phyloP scores from a whole-genome alignment of 768 basidiomycete genomes.

The Lactarius pseudohatsudake region DNA sequence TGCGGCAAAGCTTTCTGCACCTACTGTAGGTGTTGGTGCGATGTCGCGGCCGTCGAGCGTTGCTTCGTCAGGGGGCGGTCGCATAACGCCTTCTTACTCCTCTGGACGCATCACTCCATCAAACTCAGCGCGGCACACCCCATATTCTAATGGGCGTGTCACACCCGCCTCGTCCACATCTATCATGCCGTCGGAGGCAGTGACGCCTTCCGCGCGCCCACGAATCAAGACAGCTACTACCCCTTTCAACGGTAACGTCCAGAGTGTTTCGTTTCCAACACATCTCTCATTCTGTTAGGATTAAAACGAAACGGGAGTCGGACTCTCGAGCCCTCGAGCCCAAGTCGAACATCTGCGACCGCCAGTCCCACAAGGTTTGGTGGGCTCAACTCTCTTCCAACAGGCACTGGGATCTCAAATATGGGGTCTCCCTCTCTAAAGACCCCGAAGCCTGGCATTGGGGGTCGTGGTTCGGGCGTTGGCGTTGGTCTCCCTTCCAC shows the following conservation, averaged over 20 bases:
- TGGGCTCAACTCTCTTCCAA: conserved; percentile 20
- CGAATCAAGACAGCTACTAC: conserved; percentile 46
- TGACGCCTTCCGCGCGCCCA: conserved; percentile 48
- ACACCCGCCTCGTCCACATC: conserved; percentile 37
- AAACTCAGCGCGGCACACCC: conserved; percentile 49
- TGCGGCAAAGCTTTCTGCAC: conserved; percentile 72
- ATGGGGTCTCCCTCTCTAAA: conserved; percentile 54
- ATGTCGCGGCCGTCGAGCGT: conserved; percentile 71
- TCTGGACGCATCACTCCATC: conserved; percentile 30
- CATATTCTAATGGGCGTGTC: conserved; percentile 48
- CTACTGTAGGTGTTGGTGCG: conserved; percentile 60
- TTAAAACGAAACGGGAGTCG: conserved; percentile 27
- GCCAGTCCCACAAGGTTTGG: conserved; percentile 32
- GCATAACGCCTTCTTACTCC: conserved; percentile 46
- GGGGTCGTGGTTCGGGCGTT: conserved; percentile 38
- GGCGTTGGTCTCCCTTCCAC: conserved; percentile 43
- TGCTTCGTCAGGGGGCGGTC: conserved; percentile 62
- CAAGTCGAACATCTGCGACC: conserved; percentile 24
- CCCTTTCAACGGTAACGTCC: conserved; percentile 15
- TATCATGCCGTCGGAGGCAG: conserved; percentile 29
- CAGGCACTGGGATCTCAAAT: conserved; percentile 14
- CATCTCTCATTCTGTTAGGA: conserved; percentile 58
- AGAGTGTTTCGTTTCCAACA: conserved; percentile 34
- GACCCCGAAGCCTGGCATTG: conserved; percentile 59
- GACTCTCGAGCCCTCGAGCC: conserved; percentile 24